Base-by-base conservation (phyloP, 768 basidiomycete genomes). In the Suillus occidentalis region DNA sequence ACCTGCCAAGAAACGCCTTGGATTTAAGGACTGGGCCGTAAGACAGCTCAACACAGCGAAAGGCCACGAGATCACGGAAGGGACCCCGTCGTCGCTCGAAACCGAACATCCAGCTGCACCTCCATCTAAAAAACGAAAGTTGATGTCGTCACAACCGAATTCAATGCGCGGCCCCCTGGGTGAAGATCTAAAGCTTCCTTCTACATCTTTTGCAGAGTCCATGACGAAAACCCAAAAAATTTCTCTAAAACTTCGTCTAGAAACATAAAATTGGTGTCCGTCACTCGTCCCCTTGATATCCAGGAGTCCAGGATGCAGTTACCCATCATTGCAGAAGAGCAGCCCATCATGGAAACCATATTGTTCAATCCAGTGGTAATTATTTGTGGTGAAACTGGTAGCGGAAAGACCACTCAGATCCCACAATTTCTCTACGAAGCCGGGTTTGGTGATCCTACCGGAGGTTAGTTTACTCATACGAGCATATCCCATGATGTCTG, bases 391-490 rank as follows among this genome's bases (percentile, higher is more conserved):
- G 97, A 99, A 81, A 99, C 97, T 18, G 97, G 97, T 58, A 96
- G 94, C 72, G 97, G 97, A 55, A 99, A 99, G 80, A 99, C 97
- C 1, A 99, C 97, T 0, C 97, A 99, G 75, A 89, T 99, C 8
- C 97, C 97, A 13, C 97, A 99, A 75, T 98, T 99, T 78, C 82
- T 99, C n/a, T 98, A 90, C 66, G 97, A 99, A 75, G 94, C 92
- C 25, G 97, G 97, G 0, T 99, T 96, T 73, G 97, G 97, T 2
- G 85, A 86, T 56, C 82, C 87, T 9, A 87, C 83, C 18, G 92
- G 91, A 72, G 94, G 95, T 96, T 73, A 62, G 84, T 68, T 37
- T 50, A 22, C 28, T 65, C 61, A 37, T 9, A 37, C 36, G 39
- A 52, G 31, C 22, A 55, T 64, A 25, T 59, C 52, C 28, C 52